Evolutionary conservation across 2,329 filamentous ascomycete species (phyloP), one percentile per base, ranked within the genome.

Genomic region (Fusarium newnesense): DNA sequence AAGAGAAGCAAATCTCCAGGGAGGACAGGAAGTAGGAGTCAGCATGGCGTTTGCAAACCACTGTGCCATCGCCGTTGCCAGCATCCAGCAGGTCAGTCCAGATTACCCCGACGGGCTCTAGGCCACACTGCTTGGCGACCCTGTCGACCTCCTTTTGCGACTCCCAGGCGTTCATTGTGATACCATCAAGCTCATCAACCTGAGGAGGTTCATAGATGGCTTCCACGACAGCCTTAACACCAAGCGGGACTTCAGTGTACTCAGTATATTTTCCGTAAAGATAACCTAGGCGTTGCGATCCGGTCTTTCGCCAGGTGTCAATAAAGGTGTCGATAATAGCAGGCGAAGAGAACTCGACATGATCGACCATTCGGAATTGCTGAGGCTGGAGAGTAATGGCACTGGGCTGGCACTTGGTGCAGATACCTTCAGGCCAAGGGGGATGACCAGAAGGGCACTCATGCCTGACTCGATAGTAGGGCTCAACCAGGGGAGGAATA

Each of bases 191-290:
- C 82, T 99, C 96, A 76, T 95, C 92, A 40, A 96, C 85, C 80
- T 99, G 96, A 5, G 96, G 96, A 9, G 95, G 94, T 80, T 99
- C 96, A 78, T 98, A 99, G 73, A 99, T 97, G 44, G 95, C 96
- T 84, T 99, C 95, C 0, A 99, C 95, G 3, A 99, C 90, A 21
- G 96, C 96, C 83, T 99, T 99, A 64, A 97, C 90, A 15, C 97
- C 97, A 2, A 99, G 87, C 1, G 96, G 97, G 8, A 99, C 94
- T 80, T 97, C 94, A 7, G 92, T 89, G 80, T 99, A 99, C 81
- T 97, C 94, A 70, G 93, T 90, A 79, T 97, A 98, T 60, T 91
- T 91, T 24, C 96, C 96, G 77, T 98, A 99, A 10, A 99, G 84
- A 78, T 95, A 97, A 10, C 96, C 96, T 52, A 98, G 82, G 44